Percentiles rank a stretch among this genome's conserved stretches.
Conservation (phyloP, 805 yeast genomes). For the Yarrowia osloensis region DNA sequence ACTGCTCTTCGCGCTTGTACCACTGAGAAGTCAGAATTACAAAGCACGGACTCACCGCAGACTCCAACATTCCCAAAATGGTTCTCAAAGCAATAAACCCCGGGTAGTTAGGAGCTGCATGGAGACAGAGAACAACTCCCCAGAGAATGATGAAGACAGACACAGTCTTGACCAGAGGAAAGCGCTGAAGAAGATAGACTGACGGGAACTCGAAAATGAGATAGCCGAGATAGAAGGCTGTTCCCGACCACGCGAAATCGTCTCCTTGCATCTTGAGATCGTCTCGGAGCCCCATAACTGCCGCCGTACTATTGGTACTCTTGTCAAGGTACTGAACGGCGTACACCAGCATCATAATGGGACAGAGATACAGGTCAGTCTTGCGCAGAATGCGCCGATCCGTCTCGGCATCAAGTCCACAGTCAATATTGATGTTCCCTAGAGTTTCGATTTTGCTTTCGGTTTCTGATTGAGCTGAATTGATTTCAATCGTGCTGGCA, state of each 20-base stretch:
- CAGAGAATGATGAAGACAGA: neutral
- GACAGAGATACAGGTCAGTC: neutral
- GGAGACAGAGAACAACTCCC: neutral
- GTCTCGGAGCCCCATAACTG: neutral
- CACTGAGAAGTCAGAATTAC: neutral
- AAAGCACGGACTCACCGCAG: neutral
- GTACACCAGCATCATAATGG: neutral
- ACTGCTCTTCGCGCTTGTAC: neutral
- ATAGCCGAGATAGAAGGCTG: neutral
- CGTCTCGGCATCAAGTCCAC: neutral
- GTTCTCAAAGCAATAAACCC: neutral
- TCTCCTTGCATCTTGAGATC: neutral
- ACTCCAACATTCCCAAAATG: neutral
- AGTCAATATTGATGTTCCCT: neutral
- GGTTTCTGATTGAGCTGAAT: too few species aligned
- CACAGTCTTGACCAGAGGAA: neutral
- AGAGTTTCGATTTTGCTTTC: neutral
- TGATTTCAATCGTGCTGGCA: too few species aligned
- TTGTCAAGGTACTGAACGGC: neutral
- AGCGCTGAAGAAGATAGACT: neutral
- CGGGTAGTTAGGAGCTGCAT: neutral
- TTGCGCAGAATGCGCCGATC: neutral
- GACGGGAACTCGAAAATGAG: neutral
- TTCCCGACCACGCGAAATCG: conserved; percentile 1
- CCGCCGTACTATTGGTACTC: neutral